Conservation (phyloP, 2,329 filamentous ascomycete species). For the Fusarium drepaniforme region DNA sequence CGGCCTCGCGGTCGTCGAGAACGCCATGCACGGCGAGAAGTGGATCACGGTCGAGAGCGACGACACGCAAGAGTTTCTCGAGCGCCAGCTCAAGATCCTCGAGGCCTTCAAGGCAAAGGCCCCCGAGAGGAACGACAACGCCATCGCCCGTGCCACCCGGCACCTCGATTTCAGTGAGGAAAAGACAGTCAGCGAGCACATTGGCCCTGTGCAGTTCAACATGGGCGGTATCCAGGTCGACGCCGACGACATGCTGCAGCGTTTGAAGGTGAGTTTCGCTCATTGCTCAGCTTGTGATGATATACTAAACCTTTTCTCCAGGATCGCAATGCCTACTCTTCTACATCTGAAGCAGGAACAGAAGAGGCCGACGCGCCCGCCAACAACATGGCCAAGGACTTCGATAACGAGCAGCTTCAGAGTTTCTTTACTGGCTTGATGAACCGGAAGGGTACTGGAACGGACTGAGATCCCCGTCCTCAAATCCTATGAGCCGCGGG, state of each 20-base stretch:
- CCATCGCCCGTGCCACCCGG: slow-evolving; percentile 37
- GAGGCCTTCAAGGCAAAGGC: slow-evolving; percentile 72
- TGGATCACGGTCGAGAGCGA: slow-evolving; percentile 55
- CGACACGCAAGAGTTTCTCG: slow-evolving; percentile 83
- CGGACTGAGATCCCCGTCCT: slow-evolving; percentile 27
- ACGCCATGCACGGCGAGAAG: slow-evolving; percentile 52
- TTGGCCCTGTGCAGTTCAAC: slow-evolving; percentile 96
- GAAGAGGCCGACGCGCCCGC: slow-evolving; percentile 52
- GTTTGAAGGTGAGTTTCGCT: slow-evolving; percentile 76
- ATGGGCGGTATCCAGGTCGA: slow-evolving; percentile 98
- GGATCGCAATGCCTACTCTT: slow-evolving; percentile 68
- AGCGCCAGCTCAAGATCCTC: slow-evolving; percentile 79
- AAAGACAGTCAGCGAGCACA: slow-evolving; percentile 78
- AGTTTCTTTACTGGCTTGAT: slow-evolving; percentile 72
- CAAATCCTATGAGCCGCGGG: slow-evolving; percentile 1
- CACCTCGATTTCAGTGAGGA: slow-evolving; percentile 53
- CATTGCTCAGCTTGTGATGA: background rate
- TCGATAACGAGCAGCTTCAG: slow-evolving; percentile 67
- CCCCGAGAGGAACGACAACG: slow-evolving; percentile 57
- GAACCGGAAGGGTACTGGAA: slow-evolving; percentile 60
- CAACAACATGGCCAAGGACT: slow-evolving; percentile 58
- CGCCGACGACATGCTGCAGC: slow-evolving; percentile 91
- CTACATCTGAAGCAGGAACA: slow-evolving; percentile 58
- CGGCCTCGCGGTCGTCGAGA: slow-evolving; percentile 58
- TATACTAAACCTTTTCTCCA: slow-evolving; percentile 47